Percentiles rank a stretch among this genome's conserved stretches.
Evolutionary conservation across 139 green algal species (phyloP).

Genomic region (Volvox africanus): DNA sequence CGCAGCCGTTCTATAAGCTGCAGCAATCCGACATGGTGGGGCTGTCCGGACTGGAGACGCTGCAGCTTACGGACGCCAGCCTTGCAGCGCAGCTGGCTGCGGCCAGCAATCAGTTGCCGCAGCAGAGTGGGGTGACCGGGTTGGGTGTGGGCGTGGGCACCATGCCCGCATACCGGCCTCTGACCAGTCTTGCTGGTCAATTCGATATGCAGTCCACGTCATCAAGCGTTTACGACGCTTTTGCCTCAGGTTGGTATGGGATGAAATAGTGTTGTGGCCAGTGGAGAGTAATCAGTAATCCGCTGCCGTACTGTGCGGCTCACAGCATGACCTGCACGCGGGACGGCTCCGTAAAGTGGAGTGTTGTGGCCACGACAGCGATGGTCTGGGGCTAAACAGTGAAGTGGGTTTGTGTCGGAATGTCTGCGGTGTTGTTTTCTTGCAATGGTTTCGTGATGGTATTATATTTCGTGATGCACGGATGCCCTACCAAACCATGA

Average conservation of each 20-base stretch:
- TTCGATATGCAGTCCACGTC: background rate
- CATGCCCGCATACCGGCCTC: conserved; percentile 9
- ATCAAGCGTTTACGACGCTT: conserved; percentile 11
- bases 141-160: conserved; percentile 5
- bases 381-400: too few species aligned
- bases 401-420: too few species aligned
- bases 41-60: conserved; percentile 16
- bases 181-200: background rate
- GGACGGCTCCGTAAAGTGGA: too few species aligned
- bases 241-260: background rate
- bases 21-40: conserved; percentile 14
- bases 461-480: too few species aligned
- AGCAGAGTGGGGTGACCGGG: background rate
- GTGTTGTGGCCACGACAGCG: too few species aligned
- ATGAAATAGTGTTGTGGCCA: too few species aligned
- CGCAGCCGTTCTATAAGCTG: conserved; percentile 14
- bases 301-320: too few species aligned
- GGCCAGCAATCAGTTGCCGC: background rate
- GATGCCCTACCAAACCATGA: background rate
- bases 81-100: background rate
- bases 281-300: too few species aligned
- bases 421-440: too few species aligned
- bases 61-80: conserved; percentile 15
- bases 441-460: too few species aligned
- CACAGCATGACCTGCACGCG: too few species aligned